A percentile compares a stretch with the other conserved stretches of the same genome.
Conservation (phyloP, 768 basidiomycete species). For the Suillus hirtellus region DNA sequence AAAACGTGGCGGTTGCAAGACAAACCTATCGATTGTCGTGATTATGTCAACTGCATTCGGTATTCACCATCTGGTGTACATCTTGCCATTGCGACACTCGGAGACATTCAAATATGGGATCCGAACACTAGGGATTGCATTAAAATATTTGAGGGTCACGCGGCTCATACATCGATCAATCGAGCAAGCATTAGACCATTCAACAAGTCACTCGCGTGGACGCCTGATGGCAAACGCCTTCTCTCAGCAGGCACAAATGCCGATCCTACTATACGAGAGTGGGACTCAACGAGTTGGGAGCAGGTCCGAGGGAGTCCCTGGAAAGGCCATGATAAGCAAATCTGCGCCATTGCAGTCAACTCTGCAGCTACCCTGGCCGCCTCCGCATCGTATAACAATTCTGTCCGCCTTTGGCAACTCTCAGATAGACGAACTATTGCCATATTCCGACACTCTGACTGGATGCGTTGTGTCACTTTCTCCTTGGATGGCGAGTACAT, state of each 20-base stretch:
- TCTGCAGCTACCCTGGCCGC: not conserved
- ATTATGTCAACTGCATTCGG: not conserved
- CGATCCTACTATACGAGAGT: not conserved
- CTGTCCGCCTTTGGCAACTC: not conserved
- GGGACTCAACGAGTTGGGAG: not conserved
- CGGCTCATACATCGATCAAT: not conserved
- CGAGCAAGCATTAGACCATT: not conserved
- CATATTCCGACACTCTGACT: not conserved
- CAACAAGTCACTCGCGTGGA: constrained; percentile 1
- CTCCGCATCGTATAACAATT: not conserved
- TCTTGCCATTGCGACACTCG: not conserved
- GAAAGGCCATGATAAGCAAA: not conserved
- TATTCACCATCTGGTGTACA: not conserved
- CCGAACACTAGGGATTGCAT: not conserved
- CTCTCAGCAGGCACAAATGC: not conserved
- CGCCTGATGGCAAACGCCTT: not conserved
- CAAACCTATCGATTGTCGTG: not conserved
- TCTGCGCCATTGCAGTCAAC: not conserved
- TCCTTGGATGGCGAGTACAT: not conserved
- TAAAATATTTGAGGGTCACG: not conserved
- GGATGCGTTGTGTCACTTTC: not conserved
- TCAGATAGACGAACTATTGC: not conserved
- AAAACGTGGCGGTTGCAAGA: not conserved
- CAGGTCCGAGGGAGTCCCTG: not conserved
- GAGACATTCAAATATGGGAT: constrained; percentile 2